Base-by-base conservation (phyloP, 768 basidiomycete genomes). In the Mrakia hoshinonis region DNA sequence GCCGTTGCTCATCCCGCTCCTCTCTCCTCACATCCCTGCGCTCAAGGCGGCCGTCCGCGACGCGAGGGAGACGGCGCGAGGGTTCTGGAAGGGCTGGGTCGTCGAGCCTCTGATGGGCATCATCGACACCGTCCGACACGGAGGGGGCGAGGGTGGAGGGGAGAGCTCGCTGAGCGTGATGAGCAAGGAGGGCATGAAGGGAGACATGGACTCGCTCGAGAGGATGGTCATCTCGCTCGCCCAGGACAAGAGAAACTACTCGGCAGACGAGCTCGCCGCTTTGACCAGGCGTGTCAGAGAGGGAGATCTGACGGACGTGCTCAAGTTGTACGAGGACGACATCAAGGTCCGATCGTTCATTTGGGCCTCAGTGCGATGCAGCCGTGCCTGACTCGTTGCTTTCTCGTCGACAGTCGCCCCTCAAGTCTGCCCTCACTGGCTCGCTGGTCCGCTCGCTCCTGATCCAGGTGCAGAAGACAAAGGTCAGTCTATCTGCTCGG, bases 401-500 rank as follows among this genome's bases (percentile, higher is more conserved):
- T 6, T 46, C 39, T 18, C 38, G 10, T 43, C 4, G 38, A 10
- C 74, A 82, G 82, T 78, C 81, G n/a, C 95, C 95, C 0, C 75
- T 97, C 58, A 87, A 85, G 75, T 92, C 90, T 24, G 90, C 87
- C 6, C 73, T 97, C 4, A 81, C 84, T 7, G 95, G 95, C 4
- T 89, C 87, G 18, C 82, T 98, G 10, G 81, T 97, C 22, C 85
- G 95, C 36, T 87, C 90, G 1, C 81, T 92, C 60, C 87, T 98
- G 74, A 88, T 99, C 38, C 95, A 97, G 77, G 85, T 97, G 0
- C 95, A 98, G 75, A 98, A 97, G 79, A 89, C 92, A 70, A 98
- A 97, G 83, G 92, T 89, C n/a, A 22, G 62, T 68, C 60, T 20
- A 4, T 43, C 29, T 12, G 10, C 29, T 38, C 13, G 24, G 22